These are phyloP conservation scores for Colletotrichum horii DNA, from an alignment of 2,329 filamentous ascomycete species.

Conservation along the genomic window DNA sequence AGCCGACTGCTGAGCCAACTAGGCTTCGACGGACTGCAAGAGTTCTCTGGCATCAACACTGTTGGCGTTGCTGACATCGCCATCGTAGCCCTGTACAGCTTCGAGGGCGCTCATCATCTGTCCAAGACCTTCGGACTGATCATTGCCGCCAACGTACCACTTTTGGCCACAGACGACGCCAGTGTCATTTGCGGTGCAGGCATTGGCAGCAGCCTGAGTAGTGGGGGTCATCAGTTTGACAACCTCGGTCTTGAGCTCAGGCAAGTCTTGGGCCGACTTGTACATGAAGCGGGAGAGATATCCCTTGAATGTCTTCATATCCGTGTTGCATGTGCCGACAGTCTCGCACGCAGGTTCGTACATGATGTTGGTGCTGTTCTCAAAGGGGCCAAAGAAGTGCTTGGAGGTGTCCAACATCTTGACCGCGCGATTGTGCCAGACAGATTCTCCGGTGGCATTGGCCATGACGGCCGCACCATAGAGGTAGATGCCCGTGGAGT, in stretches of 20 bases:
- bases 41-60: background rate
- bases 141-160: conserved; percentile 65
- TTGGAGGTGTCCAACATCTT: conserved; percentile 55
- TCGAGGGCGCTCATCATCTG: conserved; percentile 71
- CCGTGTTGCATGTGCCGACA: conserved; percentile 60
- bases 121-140: conserved; percentile 61
- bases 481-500: conserved; percentile 69
- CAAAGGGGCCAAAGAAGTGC: conserved; percentile 58
- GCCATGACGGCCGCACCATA: conserved; percentile 69
- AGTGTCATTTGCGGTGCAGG: conserved; percentile 61
- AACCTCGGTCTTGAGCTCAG: conserved; percentile 55
- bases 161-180: conserved; percentile 63
- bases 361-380: conserved; percentile 64
- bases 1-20: background rate
- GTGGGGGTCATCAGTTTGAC: conserved; percentile 54
- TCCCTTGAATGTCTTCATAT: conserved; percentile 73
- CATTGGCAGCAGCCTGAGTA: conserved; percentile 58
- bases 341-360: conserved; percentile 71
- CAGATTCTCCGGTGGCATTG: conserved; percentile 58
- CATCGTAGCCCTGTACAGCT: conserved; percentile 60
- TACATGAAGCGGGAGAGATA: conserved; percentile 71
- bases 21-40: background rate
- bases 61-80: background rate
- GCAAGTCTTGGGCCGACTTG: conserved; percentile 60
- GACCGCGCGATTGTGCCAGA: conserved; percentile 60